Base-by-base conservation (phyloP, 345 rosid genomes). In the Euclidium syriacum region DNA sequence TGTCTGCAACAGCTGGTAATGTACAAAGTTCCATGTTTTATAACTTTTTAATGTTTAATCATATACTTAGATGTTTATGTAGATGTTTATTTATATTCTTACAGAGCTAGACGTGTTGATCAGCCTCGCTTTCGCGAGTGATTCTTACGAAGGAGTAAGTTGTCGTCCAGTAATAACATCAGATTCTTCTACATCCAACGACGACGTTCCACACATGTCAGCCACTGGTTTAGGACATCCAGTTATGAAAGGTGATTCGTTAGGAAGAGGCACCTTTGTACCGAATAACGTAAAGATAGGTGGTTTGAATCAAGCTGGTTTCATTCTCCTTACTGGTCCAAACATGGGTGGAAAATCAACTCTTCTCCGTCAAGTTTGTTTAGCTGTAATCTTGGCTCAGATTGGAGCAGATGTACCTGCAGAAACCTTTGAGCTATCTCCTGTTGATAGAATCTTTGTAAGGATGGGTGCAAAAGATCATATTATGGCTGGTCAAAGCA, bases 281-380 rank as follows among this genome's bases (percentile, higher is more conserved):
- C 88, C 99, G 47, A 94, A 94, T 78, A 81, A 94, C 67, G 71
- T 90, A 49, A 70, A 43, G 52, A 73, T 94, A 23, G 95, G 97
- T 40, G 90, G 97, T 72, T 46, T 66, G 52, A 74, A 52, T 68
- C 67, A 78, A 62, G 85, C 96, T 65, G 75, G 87, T 58, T 94
- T 94, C 80, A 70, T 94, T 65, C 96, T 94, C 59, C 99, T 94
- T 52, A 87, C 96, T 15, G 99, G 97, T 76, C 99, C 99, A 52
- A 94, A 94, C 71, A 94, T 94, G 96, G 97, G 99, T 68, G 99
- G 97, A 63, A 94, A 94, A 74, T 94, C 99, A 52, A 94, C 97
- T 52, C 91, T 94, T 71, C 96, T 94, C 68, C 99, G 97, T 29
- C 99, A 94, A 83, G 90, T 90, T 71, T 90, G 99, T 80, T 77